These are phyloP conservation scores for Coemansia reversa DNA, from an alignment of 192 early-diverging fungal genomes.

Conservation along the genomic window DNA sequence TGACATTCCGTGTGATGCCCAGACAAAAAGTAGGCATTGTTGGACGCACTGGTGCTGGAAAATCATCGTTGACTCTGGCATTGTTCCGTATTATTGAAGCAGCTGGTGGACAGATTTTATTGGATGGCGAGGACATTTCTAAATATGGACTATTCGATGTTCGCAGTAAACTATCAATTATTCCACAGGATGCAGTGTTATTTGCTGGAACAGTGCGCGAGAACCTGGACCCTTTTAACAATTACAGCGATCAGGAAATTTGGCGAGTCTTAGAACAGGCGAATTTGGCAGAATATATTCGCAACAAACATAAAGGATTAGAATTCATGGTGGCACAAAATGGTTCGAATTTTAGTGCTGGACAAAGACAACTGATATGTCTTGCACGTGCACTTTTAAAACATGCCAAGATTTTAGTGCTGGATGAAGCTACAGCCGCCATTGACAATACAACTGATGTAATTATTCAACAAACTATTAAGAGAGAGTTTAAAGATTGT, in stretches of 20 bases:
- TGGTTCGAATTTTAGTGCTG: slow-evolving; percentile 76
- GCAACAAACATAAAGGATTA: slow-evolving; percentile 23
- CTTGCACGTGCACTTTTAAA: too few relatives aligned
- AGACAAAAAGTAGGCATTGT: slow-evolving; percentile 62
- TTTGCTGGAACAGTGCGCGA: slow-evolving; percentile 71
- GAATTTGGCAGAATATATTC: slow-evolving; percentile 32
- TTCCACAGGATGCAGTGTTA: slow-evolving; percentile 76
- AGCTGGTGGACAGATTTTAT: too few relatives aligned
- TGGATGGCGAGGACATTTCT: slow-evolving; percentile 76
- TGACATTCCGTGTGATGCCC: slow-evolving; percentile 33
- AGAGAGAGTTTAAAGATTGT: slow-evolving; percentile 61
- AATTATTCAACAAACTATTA: slow-evolving; percentile 63
- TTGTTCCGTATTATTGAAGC: slow-evolving; percentile 74
- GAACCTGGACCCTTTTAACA: slow-evolving; percentile 89
- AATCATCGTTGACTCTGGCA: slow-evolving; percentile 67
- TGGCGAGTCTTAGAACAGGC: slow-evolving; percentile 68
- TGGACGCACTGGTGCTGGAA: slow-evolving; percentile 76
- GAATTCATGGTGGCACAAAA: slow-evolving; percentile 43
- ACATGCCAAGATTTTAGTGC: slow-evolving; percentile 61
- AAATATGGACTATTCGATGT: slow-evolving; percentile 71
- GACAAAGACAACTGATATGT: slow-evolving; percentile 83
- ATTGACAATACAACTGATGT: slow-evolving; percentile 55
- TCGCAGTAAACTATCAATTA: slow-evolving; percentile 70
- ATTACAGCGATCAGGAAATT: slow-evolving; percentile 66
- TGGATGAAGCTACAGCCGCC: slow-evolving; percentile 66